Evolutionary conservation across 495 filamentous ascomycete species (phyloP), one percentile per base, ranked within the genome.

Genomic region (Cairneyella variabilis): DNA sequence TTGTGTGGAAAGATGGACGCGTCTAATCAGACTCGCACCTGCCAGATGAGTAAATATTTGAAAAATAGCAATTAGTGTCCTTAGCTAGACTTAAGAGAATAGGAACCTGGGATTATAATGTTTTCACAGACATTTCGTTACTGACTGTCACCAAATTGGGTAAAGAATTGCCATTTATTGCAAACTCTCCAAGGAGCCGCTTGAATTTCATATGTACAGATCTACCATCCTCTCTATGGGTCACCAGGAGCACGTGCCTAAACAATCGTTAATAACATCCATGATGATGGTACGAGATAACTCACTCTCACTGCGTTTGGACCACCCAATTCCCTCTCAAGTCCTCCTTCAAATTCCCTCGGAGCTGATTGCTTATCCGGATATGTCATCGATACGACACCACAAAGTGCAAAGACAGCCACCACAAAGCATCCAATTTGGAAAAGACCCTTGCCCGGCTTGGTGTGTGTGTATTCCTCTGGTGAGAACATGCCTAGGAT

Each of bases 401-500:
- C 87, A 59, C 78, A 82, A 21, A 97, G 65, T n/a, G 78, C 78
- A 23, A 90, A 64, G 51, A 96, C 79, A 36, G 74, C 71, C 9
- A 71, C 79, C 16, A 96, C 71, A 64, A 96, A 96, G 57, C 67
- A 71, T 45, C 89, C 89, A 51, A 95, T 65, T 69, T 91, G 83
- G 37, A 88, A 64, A 41, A 84, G 63, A 43, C 83, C 91, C 73
- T 84, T 89, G 60, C 80, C 76, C 22, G 91, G 67, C 36, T 76
- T 80, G 55, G 85, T 81, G 73, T 93, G 91, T 21, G 82, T 91
- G 71, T 99, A 97, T 59, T 91, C 86, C 64, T 96, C 83, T 1
- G 88, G 81, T 45, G 86, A 85, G 73, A 99, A 92, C 51, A 95
- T 84, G 63, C 92, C 91, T 18, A 97, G 77, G 48, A 96, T 83